Base-by-base conservation (phyloP, 1,284 basidiomycete genomes). In the Irpex lacteus region DNA sequence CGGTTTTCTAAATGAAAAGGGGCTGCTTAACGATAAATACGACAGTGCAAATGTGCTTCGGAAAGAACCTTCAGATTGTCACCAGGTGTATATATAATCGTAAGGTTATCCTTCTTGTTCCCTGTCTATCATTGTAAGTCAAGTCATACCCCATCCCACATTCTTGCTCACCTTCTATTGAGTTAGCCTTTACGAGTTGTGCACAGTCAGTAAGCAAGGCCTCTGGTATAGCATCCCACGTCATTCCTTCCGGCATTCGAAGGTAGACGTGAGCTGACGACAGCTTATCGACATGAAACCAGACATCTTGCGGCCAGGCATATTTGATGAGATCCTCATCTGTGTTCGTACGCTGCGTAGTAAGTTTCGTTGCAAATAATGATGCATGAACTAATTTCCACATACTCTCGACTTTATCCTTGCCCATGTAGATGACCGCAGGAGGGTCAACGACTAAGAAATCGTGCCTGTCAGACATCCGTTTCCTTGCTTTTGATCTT, bases 171-270 rank as follows among this genome's bases (percentile, higher is more conserved):
- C 95, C 94, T 82, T 98, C 95, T 62, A 99, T 99, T 3, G 94
- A 96, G 72, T 98, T 98, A 0, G 97, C 96, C 77, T 99, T 99
- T 53, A 98, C 96, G 1, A 99, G 82, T 76, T 99, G 97, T 0
- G 95, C 93, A 67, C 94, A 94, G 74, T 99, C 96, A 7, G 82
- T 81, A 26, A 98, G 79, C 8, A 98, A 78, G 0, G 86, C 79
- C 60, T 91, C 84, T 0, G 97, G 96, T 53, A 99, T 92, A 8
- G 80, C 75, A 18, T 98, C 95, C 95, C 96, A 99, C 15, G 82
- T 77, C 81, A 94, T 90, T n/a, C 76, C 78, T 5, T 87, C 83
- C 0, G 92, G 85, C 80, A 98, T 88, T 18, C 96, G 91, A 13
- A 98, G 80, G 75, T 99, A 99, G 56, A 98, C 95, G 75, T 98